Evolutionary conservation across 495 filamentous ascomycete genomes (phyloP).

Genomic region (Penicillium silybi): DNA sequence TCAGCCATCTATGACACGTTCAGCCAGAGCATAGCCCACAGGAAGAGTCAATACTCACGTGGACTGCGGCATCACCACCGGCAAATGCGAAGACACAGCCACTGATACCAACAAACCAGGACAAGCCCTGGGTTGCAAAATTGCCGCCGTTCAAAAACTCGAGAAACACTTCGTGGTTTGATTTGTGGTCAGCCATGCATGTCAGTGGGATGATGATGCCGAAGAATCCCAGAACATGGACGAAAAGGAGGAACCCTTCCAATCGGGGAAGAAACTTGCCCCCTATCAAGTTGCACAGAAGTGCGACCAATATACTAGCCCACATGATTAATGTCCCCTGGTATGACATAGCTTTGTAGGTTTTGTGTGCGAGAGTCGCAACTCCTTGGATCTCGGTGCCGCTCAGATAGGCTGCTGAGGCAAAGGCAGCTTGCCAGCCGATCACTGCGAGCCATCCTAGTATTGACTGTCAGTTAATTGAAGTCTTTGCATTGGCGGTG

Average conservation of each 20-base stretch:
- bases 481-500: too few relatives aligned
- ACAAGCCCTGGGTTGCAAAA: slow-evolving; percentile 32
- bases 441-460: slow-evolving; percentile 34
- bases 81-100: slow-evolving; percentile 26
- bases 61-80: slow-evolving; percentile 29
- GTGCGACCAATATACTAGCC: slow-evolving; percentile 19
- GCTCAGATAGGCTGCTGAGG: slow-evolving; percentile 23
- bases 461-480: too few relatives aligned
- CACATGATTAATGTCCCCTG: slow-evolving; percentile 41
- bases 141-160: slow-evolving; percentile 32
- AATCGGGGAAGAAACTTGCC: slow-evolving; percentile 37
- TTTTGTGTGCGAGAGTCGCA: slow-evolving; percentile 17
- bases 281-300: slow-evolving; percentile 28
- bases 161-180: slow-evolving; percentile 26
- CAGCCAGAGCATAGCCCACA: too few relatives aligned
- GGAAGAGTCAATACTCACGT: slow-evolving; percentile 10
- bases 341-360: slow-evolving; percentile 29
- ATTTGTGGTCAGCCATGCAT: slow-evolving; percentile 22
- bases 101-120: slow-evolving; percentile 33
- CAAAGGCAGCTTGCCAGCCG: slow-evolving; percentile 29
- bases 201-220: slow-evolving; percentile 40
- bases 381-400: slow-evolving; percentile 36
- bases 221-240: slow-evolving; percentile 45
- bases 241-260: slow-evolving; percentile 32
- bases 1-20: slow-evolving; percentile 27